Conservation (phyloP, 2,329 filamentous ascomycete genomes). For the Aspergillus clavatus region DNA sequence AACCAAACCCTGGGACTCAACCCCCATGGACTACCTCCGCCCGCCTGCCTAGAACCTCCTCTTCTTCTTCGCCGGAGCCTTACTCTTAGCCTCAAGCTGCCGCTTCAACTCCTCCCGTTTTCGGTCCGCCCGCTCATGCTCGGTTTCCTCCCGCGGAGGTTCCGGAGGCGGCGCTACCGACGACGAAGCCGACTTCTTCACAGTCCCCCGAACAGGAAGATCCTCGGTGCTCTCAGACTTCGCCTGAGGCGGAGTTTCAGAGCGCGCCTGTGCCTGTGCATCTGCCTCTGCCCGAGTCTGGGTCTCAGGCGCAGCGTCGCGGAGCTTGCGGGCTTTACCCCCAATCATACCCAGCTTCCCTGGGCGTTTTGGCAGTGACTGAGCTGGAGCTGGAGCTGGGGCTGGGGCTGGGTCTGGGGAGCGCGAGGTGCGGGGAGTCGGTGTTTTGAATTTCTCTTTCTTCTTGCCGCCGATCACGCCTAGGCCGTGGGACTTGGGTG, state of each 20-base stretch:
- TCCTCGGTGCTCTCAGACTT: not conserved
- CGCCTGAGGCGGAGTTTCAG: not conserved
- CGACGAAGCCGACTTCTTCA: slow-evolving; percentile 1
- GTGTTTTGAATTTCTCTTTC: slow-evolving; percentile 12
- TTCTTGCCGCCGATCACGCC: slow-evolving; percentile 32
- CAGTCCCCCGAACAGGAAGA: not conserved
- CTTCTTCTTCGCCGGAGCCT: slow-evolving; percentile 53
- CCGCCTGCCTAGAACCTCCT: slow-evolving; percentile 45
- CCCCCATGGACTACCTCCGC: too few relatives aligned
- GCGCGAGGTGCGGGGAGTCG: slow-evolving; percentile 1
- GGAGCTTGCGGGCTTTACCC: slow-evolving; percentile 17
- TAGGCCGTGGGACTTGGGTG: slow-evolving; percentile 18
- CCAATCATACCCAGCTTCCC: slow-evolving; percentile 36
- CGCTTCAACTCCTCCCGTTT: slow-evolving; percentile 55
- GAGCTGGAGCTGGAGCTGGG: not conserved
- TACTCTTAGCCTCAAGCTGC: slow-evolving; percentile 48
- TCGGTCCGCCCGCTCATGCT: slow-evolving; percentile 50
- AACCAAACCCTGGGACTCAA: too few relatives aligned
- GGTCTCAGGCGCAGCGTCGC: slow-evolving; percentile 4
- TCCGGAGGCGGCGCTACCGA: not conserved
- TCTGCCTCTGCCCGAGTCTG: slow-evolving; percentile 2
- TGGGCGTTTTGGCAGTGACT: slow-evolving; percentile 3
- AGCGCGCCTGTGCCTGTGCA: too few relatives aligned
- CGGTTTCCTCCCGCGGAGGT: slow-evolving; percentile 29
- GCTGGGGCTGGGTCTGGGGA: not conserved